Evolutionary conservation across 1,284 basidiomycete genomes (phyloP).

Genomic region (Blastosporella zonata): DNA sequence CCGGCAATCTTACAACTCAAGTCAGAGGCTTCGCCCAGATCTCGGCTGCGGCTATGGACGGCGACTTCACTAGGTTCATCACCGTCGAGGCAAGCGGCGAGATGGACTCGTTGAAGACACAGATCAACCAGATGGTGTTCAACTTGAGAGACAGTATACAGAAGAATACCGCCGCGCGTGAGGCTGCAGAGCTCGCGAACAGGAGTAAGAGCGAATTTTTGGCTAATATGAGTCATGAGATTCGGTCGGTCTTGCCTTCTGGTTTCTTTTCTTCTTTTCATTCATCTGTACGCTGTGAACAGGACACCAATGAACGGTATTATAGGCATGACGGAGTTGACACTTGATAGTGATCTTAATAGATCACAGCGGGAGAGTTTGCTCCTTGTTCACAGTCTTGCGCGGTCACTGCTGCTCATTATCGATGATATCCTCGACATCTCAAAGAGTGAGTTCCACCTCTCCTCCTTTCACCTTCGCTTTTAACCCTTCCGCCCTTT

Average conservation of each 20-base stretch:
- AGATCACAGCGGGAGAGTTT: conserved; percentile 92
- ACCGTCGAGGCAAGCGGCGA: conserved; percentile 98
- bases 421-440: conserved; percentile 99
- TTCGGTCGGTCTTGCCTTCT: conserved; percentile 63
- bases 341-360: conserved; percentile 89
- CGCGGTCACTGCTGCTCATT: conserved; percentile 90
- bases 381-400: conserved; percentile 93
- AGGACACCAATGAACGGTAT: conserved; percentile 99
- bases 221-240: conserved; percentile 97
- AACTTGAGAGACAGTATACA: conserved; percentile 96
- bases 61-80: conserved; percentile 98
- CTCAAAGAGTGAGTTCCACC: conserved; percentile 81
- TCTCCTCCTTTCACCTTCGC: conserved; percentile 13
- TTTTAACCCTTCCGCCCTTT: conserved; percentile 7
- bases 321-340: conserved; percentile 99
- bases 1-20: conserved; percentile 95
- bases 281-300: conserved; percentile 13
- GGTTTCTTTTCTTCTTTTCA: conserved; percentile 4
- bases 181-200: conserved; percentile 96
- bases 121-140: conserved; percentile 99
- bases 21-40: conserved; percentile 99
- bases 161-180: conserved; percentile 97
- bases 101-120: conserved; percentile 99
- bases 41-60: conserved; percentile 97
- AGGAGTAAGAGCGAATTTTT: conserved; percentile 97